Evolutionary conservation across 2,329 filamentous ascomycete species (phyloP), one percentile per base, ranked within the genome.

Genomic region (Aspergillus quadrilineatus): DNA sequence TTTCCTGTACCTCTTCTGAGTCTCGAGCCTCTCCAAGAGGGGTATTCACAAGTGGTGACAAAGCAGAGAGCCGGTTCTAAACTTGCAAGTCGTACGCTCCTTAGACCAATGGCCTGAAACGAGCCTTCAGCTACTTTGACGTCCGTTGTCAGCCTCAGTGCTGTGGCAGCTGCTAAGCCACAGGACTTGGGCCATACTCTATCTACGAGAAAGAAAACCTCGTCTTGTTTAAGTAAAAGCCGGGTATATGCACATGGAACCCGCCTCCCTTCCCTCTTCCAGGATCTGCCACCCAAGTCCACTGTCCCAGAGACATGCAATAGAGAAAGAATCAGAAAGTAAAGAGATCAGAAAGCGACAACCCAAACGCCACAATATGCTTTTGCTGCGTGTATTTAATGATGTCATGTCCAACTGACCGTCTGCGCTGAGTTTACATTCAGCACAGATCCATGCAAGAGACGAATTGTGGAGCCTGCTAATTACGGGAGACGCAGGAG

Each of bases 331-430:
- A 44, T 28, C n/a, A 36, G 22, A 10, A n/a, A 29, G 12, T 14
- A 7, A 32, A 37, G 17, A 2, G 22, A 22, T 22, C 22, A 22
- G 22, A 22, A 45, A 17, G 44, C 34, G 37, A 28, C 42, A 44
- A 46, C 48, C 45, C 50, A 43, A 59, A 59, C 57, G 57, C 57
- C 57, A 46, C 34, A 49, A 17, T 50, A 59, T 59, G 57, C 57
- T 57, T 57, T 42, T 42, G 36, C 22, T 49, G 42, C 45, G 15
- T 48, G 42, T 42, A 34, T 53, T 17, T 46, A 42, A 26, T n/a
- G 30, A 37, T 34, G 32, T 29, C 50, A 52, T 52, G 28, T 36
- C 37, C 22, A 43, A 44, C 15, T 26, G 26, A 22, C 34, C 34
- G 14, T 37, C 8, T 37, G 34, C 34, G 14, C 34, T 14, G 34